phyloP scores from a whole-genome alignment of 352 stramenopile species.

The Phytophthora multivora region DNA sequence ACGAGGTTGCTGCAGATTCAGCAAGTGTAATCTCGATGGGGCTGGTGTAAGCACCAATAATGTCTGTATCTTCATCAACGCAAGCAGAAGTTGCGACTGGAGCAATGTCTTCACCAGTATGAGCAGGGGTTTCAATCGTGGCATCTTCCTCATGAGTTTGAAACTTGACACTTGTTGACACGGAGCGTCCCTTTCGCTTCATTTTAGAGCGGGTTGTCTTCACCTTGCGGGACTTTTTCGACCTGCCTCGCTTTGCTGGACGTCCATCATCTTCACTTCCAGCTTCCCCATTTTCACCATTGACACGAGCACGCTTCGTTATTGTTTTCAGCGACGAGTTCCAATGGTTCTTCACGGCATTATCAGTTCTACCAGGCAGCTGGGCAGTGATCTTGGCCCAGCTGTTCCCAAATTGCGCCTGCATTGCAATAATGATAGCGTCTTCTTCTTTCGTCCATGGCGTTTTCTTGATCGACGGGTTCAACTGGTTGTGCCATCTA shows the following conservation, averaged over 20 bases:
- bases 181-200: background rate
- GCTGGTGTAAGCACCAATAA: background rate
- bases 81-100: background rate
- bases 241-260: constrained; percentile 12
- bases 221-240: constrained; percentile 20
- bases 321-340: constrained; percentile 85
- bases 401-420: constrained; percentile 92
- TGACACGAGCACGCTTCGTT: constrained; percentile 31
- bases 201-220: constrained; percentile 7
- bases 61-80: background rate
- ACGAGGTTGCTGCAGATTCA: background rate
- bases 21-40: background rate
- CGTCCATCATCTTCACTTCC: too few species aligned
- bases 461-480: constrained; percentile 77
- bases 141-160: too few species aligned
- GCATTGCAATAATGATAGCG: constrained; percentile 78
- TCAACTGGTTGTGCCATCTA: constrained; percentile 89
- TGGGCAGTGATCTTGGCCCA: constrained; percentile 98
- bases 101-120: background rate
- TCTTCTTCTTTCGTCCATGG: constrained; percentile 89
- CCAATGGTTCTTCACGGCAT: constrained; percentile 98
- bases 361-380: constrained; percentile 95
- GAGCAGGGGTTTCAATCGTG: background rate
- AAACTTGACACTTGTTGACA: background rate
- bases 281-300: background rate